Evolutionary conservation across 257 asterid genomes (phyloP).

Genomic region (Gynochthodes officinalis): DNA sequence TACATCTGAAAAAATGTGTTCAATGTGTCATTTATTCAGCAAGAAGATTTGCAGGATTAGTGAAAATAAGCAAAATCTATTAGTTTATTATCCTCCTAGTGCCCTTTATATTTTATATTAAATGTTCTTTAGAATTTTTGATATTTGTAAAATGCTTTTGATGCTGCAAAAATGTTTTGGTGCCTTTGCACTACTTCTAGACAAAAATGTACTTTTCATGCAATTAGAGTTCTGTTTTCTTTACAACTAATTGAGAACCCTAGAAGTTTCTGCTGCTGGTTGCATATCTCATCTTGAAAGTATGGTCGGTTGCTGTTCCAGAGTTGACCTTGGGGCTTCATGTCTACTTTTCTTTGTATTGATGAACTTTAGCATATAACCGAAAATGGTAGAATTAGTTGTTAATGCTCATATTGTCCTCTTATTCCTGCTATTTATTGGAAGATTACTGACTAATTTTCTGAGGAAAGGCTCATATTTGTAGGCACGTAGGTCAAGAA

Average conservation of each 20-base stretch:
- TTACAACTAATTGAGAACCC: neutral
- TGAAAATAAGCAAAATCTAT: neutral
- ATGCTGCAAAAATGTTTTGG: neutral
- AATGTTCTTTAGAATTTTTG: neutral
- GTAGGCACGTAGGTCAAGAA: conserved; percentile 92
- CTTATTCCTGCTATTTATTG: conserved; percentile 1
- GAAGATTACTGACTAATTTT: conserved; percentile 33
- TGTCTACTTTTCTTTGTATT: neutral
- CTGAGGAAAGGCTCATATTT: conserved; percentile 69
- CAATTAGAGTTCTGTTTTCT: neutral
- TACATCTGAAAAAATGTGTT: neutral
- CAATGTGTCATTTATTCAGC: neutral
- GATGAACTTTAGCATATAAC: neutral
- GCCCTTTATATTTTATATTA: neutral
- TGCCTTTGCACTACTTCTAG: neutral
- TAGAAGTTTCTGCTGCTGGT: neutral
- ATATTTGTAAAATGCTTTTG: neutral
- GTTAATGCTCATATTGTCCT: neutral
- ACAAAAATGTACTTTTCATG: neutral
- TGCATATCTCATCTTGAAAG: neutral
- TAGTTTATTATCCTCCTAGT: neutral
- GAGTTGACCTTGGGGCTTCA: neutral
- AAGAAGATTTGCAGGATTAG: neutral
- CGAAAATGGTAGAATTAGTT: neutral
- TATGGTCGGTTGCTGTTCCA: neutral